These are phyloP conservation scores for Calonectria ilicicola DNA, from an alignment of 2,329 filamentous ascomycete genomes.

Conservation along the genomic window DNA sequence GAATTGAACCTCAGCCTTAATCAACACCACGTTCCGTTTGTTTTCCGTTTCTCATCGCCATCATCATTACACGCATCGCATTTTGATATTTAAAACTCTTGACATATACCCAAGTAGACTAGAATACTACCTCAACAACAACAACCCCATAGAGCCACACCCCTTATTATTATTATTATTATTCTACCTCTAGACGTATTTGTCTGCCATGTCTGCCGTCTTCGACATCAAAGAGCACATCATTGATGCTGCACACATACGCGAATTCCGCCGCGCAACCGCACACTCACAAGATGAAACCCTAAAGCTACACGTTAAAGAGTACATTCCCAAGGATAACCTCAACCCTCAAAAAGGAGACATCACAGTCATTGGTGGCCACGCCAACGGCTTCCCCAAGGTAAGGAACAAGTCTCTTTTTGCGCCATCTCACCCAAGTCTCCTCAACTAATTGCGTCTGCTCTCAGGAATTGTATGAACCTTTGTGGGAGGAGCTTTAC, in stretches of 20 bases:
- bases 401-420: slow-evolving; percentile 53
- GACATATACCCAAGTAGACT: too few species aligned
- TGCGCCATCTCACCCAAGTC: background rate
- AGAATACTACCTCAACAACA: background rate
- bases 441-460: background rate
- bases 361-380: slow-evolving; percentile 86
- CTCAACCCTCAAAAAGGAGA: slow-evolving; percentile 76
- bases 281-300: slow-evolving; percentile 79
- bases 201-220: slow-evolving; percentile 35
- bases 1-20: background rate
- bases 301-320: slow-evolving; percentile 82
- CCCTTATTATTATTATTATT: background rate
- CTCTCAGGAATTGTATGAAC: slow-evolving; percentile 88
- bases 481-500: slow-evolving; percentile 87
- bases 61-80: too few species aligned
- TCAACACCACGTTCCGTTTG: background rate
- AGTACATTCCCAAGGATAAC: slow-evolving; percentile 85
- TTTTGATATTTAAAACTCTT: background rate
- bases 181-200: background rate
- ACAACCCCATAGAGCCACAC: background rate
- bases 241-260: slow-evolving; percentile 80
- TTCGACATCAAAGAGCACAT: slow-evolving; percentile 81
- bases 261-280: slow-evolving; percentile 83
- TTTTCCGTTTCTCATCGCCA: background rate
- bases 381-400: slow-evolving; percentile 95